Evolutionary conservation across 2,329 filamentous ascomycete genomes (phyloP), one percentile per base, ranked within the genome.

Genomic region (Exophiala alcalophila): DNA sequence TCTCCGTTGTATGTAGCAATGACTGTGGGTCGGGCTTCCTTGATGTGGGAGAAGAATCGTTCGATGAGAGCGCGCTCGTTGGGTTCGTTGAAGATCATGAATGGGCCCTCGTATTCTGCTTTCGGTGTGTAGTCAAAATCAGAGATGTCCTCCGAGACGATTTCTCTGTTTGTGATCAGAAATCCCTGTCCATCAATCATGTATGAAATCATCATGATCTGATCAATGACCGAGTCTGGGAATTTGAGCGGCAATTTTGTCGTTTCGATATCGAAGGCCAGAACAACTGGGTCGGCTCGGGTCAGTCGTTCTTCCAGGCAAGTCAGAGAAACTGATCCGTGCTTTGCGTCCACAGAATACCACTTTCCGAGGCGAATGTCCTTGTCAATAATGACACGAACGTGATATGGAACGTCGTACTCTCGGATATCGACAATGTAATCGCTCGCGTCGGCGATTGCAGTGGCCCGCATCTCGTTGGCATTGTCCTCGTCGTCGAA

Each of bases 1-100:
- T 98, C 92, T 70, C 92, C 92, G 87, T 98, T 98, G 76, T 98
- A 98, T n/a, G 92, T 98, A 24, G 94, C 91, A 63, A 98, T 98
- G 43, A 98, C 91, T 0, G 90, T 97, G 1, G 92, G 92, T 47
- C 85, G 80, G 1, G 89, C 88, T 63, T 95, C 88, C 60, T 98
- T 97, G 65, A 98, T 85, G 64, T 96, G 92, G 27, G 86, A 74
- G 60, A 98, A 97, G 68, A 98, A 98, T 11, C 92, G 77, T 61
- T 97, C 91, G 15, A 98, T 73, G 2, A 94, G 63, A 1, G 76
- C 78, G 64, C 92, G 92, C 66, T 98, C 92, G 59, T 97, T 83
- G 1, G 89, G 86, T 62, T 98, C 94, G 62, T 98, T 98, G 73
- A 97, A 98, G 56, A 97, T 92, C 75, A 96, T 88, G 60, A 98